A percentile compares a stretch with the other conserved stretches of the same genome.
phyloP scores from a whole-genome alignment of 441 rosid species.

The Omphalea diandra region DNA sequence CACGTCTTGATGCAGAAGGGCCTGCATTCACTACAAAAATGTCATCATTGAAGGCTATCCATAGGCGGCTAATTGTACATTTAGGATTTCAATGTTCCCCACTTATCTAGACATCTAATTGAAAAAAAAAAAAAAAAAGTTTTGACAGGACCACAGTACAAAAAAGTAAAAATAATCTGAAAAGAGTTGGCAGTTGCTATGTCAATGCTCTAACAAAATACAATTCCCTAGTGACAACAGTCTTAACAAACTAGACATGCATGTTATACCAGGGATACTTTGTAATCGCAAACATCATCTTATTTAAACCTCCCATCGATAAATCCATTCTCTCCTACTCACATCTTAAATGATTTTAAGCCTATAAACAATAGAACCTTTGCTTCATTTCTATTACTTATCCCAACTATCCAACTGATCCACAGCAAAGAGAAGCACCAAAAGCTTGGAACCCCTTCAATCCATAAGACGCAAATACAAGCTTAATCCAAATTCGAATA shows the following conservation, averaged over 20 bases:
- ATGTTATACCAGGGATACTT: background rate
- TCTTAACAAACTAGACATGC: background rate
- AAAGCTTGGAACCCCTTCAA: too few species aligned
- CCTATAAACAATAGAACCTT: too few species aligned
- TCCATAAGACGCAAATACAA: background rate
- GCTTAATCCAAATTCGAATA: background rate
- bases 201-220: background rate
- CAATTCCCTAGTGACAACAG: background rate
- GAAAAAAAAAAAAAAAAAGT: conserved; percentile 6
- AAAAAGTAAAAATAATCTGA: background rate
- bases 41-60: conserved; percentile 6
- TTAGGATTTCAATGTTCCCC: conserved; percentile 18
- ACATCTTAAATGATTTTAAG: too few species aligned
- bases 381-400: background rate
- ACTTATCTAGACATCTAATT: conserved; percentile 28
- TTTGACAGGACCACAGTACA: conserved; percentile 13
- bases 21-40: conserved; percentile 6
- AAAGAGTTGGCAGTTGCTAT: background rate
- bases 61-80: conserved; percentile 8
- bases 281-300: too few species aligned
- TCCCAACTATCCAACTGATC: background rate
- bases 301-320: background rate
- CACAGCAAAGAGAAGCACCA: too few species aligned
- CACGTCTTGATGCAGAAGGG: conserved; percentile 15
- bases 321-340: background rate